phyloP scores from a whole-genome alignment of 2,329 filamentous ascomycete species.

The Microcera coccophila region DNA sequence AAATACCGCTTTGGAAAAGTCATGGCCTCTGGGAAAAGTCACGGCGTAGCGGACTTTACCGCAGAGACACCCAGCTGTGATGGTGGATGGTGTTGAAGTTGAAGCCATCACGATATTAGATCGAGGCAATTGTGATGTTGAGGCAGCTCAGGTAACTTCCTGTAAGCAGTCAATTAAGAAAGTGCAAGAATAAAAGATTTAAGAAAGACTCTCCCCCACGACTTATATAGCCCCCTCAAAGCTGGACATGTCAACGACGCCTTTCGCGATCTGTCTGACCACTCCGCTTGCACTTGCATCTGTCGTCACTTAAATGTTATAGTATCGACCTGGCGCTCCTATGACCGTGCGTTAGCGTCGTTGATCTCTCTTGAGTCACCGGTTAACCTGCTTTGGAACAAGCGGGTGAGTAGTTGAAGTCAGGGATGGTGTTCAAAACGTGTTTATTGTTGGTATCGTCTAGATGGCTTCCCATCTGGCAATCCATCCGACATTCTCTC shows the following conservation, averaged over 20 bases:
- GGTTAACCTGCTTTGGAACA: too few relatives aligned
- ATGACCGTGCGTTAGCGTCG: neutral
- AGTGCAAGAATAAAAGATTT: neutral
- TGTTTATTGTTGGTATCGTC: slow-evolving; percentile 1
- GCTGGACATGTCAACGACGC: slow-evolving; percentile 27
- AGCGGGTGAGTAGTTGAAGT: too few relatives aligned
- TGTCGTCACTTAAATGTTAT: neutral
- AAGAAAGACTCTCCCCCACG: slow-evolving; percentile 6
- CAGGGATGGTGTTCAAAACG: too few relatives aligned
- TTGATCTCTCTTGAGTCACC: too few relatives aligned
- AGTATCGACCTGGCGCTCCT: neutral
- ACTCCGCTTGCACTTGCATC: too few relatives aligned
- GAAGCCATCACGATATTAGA: slow-evolving; percentile 16
- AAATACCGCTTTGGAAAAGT: slow-evolving; percentile 38
- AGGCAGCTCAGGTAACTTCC: too few relatives aligned
- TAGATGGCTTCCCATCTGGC: slow-evolving; percentile 70
- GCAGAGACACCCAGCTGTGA: slow-evolving; percentile 53
- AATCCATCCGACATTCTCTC: slow-evolving; percentile 73
- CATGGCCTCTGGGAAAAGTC: slow-evolving; percentile 42
- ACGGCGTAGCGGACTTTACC: slow-evolving; percentile 46
- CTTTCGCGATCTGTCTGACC: slow-evolving; percentile 16
- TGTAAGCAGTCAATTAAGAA: too few relatives aligned
- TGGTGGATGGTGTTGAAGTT: slow-evolving; percentile 28
- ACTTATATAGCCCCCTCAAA: slow-evolving; percentile 13
- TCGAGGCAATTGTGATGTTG: neutral